Evolutionary conservation across 2,329 filamentous ascomycete genomes (phyloP).

Genomic region (Beauveria brongniartii): DNA sequence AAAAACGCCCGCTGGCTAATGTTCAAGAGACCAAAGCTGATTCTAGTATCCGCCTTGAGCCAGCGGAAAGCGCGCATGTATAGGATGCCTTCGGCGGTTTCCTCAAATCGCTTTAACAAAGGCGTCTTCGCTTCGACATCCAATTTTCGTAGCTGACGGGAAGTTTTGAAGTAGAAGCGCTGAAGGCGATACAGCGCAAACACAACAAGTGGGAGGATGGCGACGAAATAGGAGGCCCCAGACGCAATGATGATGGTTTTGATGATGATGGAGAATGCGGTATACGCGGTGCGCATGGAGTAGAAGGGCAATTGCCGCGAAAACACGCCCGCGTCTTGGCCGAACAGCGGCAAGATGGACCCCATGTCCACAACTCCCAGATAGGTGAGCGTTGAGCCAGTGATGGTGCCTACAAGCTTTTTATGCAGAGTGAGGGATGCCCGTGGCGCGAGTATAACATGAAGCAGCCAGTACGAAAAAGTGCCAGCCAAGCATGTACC

Average conservation of each 20-base stretch:
- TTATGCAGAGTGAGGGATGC: constrained; percentile 1
- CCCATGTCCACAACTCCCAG: constrained; percentile 1
- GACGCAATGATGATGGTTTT: background rate
- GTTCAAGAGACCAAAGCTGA: constrained; percentile 24
- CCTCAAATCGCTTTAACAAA: constrained; percentile 20
- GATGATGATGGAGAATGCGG: background rate
- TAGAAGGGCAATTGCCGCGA: background rate
- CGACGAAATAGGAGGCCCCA: constrained; percentile 13
- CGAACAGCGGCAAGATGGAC: background rate
- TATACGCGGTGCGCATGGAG: background rate
- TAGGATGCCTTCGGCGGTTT: constrained; percentile 18
- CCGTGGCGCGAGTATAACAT: constrained; percentile 1
- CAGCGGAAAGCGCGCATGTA: constrained; percentile 29
- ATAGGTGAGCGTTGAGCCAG: constrained; percentile 1
- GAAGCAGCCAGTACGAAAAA: background rate
- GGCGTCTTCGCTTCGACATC: constrained; percentile 25
- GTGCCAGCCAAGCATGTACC: background rate
- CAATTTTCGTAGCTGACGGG: constrained; percentile 22
- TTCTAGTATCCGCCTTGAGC: constrained; percentile 16
- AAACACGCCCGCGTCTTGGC: background rate
- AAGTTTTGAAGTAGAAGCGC: constrained; percentile 24
- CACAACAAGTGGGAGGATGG: constrained; percentile 33
- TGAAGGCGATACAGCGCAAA: constrained; percentile 20
- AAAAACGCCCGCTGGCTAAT: constrained; percentile 25
- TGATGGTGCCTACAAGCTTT: background rate